These are phyloP conservation scores for Quillaja saponaria DNA, from an alignment of 306 rosid genomes.

Conservation along the genomic window DNA sequence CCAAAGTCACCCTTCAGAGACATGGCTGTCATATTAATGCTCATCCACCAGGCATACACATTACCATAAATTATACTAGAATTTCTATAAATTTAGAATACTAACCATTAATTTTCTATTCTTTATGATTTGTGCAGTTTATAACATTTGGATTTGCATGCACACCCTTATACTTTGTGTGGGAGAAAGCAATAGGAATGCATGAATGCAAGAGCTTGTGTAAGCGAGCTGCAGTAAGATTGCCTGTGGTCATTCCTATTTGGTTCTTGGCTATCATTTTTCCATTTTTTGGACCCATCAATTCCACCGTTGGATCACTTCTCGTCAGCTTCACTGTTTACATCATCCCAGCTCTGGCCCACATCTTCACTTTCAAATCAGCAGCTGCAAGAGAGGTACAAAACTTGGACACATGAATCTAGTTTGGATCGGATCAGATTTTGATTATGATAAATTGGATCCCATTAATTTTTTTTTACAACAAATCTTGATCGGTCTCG, in stretches of 20 bases:
- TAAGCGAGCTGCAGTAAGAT: constrained; percentile 85
- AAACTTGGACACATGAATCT: too few relatives aligned
- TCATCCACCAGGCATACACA: constrained; percentile 76
- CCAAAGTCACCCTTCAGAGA: constrained; percentile 82
- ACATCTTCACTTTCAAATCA: constrained; percentile 55
- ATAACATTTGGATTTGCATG: constrained; percentile 87
- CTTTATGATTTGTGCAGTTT: constrained; percentile 47
- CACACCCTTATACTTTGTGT: constrained; percentile 69
- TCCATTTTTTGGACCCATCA: constrained; percentile 74
- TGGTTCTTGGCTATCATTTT: constrained; percentile 95
- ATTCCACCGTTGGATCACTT: constrained; percentile 72
- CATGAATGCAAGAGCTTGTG: constrained; percentile 92
- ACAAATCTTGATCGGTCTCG: too few relatives aligned
- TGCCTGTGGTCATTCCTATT: constrained; percentile 91
- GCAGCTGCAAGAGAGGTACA: constrained; percentile 64
- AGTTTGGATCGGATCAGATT: too few relatives aligned
- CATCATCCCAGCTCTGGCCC: constrained; percentile 62
- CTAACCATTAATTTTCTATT: not conserved
- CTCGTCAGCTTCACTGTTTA: constrained; percentile 70
- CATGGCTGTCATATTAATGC: constrained; percentile 91
- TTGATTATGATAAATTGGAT: too few relatives aligned
- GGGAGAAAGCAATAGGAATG: constrained; percentile 94
- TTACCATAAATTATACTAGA: not conserved
- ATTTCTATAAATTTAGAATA: not conserved
- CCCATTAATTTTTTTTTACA: too few relatives aligned